A percentile compares a stretch with the other conserved stretches of the same genome.
phyloP scores from a whole-genome alignment of 1,284 basidiomycete species.

The Rhodotorula sp. region DNA sequence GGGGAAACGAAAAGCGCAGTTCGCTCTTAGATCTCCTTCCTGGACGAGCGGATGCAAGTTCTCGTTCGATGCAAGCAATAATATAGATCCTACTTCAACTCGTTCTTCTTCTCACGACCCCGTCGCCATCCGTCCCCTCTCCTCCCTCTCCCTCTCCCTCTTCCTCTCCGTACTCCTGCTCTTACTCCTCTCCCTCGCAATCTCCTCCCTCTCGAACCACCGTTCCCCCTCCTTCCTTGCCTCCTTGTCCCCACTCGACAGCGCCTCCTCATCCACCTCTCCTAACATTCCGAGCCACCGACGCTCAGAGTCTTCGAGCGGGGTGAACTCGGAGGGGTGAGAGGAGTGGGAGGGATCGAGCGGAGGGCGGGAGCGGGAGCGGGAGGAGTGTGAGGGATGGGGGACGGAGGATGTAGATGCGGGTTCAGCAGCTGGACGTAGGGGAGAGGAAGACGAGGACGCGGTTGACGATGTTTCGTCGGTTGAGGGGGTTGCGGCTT shows the following conservation, averaged over 20 bases:
- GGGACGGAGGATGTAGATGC: no score
- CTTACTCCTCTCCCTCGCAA: background rate
- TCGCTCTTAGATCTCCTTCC: no score
- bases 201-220: background rate
- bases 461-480: background rate
- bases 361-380: background rate
- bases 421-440: no score
- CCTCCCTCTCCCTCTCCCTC: background rate
- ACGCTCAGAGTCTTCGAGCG: background rate
- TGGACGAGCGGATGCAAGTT: no score
- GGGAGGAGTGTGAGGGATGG: background rate
- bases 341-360: background rate
- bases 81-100: no score
- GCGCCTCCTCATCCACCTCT: slow-evolving; percentile 11
- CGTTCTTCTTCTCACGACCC: background rate
- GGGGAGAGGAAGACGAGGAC: background rate
- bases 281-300: slow-evolving; percentile 16
- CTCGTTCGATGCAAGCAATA: no score
- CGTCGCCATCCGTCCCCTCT: background rate
- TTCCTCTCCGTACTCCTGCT: background rate
- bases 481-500: background rate
- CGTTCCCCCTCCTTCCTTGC: background rate
- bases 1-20: no score
- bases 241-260: background rate
- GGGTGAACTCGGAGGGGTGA: background rate